Evolutionary conservation across 1,139 yeast genomes (phyloP).

Genomic region (Kurtzmaniella quercitrusa): DNA sequence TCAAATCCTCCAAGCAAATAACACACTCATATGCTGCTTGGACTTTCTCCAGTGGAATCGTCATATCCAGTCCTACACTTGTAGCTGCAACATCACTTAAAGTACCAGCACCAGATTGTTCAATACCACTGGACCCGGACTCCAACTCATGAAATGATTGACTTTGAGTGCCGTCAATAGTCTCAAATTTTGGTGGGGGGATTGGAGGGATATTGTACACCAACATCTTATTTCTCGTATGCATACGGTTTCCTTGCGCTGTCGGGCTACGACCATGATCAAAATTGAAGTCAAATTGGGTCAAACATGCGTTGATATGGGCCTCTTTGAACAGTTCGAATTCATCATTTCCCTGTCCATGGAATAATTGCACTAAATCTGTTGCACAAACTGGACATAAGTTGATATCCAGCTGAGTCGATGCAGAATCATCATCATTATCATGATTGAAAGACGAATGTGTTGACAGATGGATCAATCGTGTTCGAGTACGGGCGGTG

Average conservation of each 20-base stretch:
- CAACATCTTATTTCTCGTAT: conserved; percentile 71
- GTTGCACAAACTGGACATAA: conserved; percentile 44
- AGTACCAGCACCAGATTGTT: background rate
- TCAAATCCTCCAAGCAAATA: conserved; percentile 85
- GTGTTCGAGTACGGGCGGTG: background rate
- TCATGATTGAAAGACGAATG: conserved; percentile 13
- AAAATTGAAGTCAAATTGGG: conserved; percentile 61
- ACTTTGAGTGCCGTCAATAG: conserved; percentile 13
- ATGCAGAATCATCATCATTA: conserved; percentile 9
- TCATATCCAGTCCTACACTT: conserved; percentile 1
- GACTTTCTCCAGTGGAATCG: conserved; percentile 2
- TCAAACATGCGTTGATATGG: conserved; percentile 70
- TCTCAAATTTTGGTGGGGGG: conserved; percentile 39
- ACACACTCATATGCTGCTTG: conserved; percentile 70
- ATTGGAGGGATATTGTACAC: conserved; percentile 69
- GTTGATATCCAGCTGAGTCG: conserved; percentile 21
- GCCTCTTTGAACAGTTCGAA: conserved; percentile 51
- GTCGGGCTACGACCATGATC: conserved; percentile 47
- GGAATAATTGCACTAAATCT: conserved; percentile 48
- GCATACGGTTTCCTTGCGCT: conserved; percentile 21
- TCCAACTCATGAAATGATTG: conserved; percentile 9
- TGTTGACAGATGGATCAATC: conserved; percentile 25
- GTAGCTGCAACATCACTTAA: background rate
- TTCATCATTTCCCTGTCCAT: conserved; percentile 17
- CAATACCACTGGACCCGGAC: conserved; percentile 9